Conservation (phyloP, 306 rosid genomes). For the Dicorynia guianensis region DNA sequence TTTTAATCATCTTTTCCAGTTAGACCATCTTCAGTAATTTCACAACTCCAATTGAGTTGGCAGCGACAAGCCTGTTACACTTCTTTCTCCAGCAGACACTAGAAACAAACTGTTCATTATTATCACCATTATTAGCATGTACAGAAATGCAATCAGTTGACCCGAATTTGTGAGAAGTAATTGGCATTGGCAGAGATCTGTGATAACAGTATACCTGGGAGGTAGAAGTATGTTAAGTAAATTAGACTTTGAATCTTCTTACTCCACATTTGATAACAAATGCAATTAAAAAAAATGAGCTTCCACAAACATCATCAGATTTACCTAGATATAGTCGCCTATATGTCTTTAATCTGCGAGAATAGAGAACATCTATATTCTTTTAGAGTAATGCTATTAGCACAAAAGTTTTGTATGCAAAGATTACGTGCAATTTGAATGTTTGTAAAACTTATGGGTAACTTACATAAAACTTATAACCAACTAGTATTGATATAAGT, state of each 20-base stretch:
- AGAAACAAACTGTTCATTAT: slow-evolving; percentile 67
- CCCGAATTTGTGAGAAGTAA: slow-evolving; percentile 64
- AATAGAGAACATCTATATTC: background rate
- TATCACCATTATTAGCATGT: slow-evolving; percentile 46
- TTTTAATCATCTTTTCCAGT: slow-evolving; percentile 13
- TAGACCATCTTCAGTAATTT: slow-evolving; percentile 69
- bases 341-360: background rate
- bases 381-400: too few species aligned
- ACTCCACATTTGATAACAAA: slow-evolving; percentile 4
- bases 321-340: slow-evolving; percentile 6
- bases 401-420: too few species aligned
- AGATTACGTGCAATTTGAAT: too few species aligned
- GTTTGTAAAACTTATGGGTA: too few species aligned
- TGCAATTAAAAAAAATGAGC: slow-evolving; percentile 13
- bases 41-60: slow-evolving; percentile 70
- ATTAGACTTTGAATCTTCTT: slow-evolving; percentile 29
- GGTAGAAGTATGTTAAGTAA: slow-evolving; percentile 32
- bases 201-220: slow-evolving; percentile 70
- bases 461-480: too few species aligned
- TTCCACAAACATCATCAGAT: slow-evolving; percentile 20
- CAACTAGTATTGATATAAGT: too few species aligned
- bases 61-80: slow-evolving; percentile 67
- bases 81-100: slow-evolving; percentile 79
- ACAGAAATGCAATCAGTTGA: slow-evolving; percentile 61
- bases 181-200: slow-evolving; percentile 71